Evolutionary conservation across 345 rosid species (phyloP).

Genomic region (Eucalyptus victrix): DNA sequence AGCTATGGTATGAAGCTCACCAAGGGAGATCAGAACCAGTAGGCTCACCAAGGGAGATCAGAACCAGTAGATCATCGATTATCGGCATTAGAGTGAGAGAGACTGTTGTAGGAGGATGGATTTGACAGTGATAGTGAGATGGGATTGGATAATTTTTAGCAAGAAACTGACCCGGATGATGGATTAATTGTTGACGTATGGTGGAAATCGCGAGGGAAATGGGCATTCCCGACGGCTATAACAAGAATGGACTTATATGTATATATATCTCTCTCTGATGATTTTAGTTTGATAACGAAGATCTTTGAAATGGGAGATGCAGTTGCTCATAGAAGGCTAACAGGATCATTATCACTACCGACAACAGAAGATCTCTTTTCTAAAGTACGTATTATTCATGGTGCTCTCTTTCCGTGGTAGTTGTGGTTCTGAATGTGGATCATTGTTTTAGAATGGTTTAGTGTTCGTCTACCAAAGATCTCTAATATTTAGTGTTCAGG

Average conservation of each 20-base stretch:
- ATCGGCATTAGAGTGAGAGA: not conserved
- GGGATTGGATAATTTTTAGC: not conserved
- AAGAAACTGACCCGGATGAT: not conserved
- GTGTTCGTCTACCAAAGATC: not conserved
- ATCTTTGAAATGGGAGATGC: not conserved
- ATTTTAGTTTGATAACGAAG: not conserved
- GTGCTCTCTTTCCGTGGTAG: not conserved
- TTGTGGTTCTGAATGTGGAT: not conserved
- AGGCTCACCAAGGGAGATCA: too few species aligned
- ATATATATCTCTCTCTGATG: not conserved
- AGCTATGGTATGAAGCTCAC: slow-evolving; percentile 66
- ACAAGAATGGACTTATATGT: not conserved
- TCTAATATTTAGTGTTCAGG: not conserved
- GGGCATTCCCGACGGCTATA: not conserved
- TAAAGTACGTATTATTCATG: not conserved
- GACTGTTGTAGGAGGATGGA: not conserved
- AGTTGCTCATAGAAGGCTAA: not conserved
- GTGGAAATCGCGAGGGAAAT: not conserved
- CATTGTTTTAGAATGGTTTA: not conserved
- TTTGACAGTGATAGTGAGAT: not conserved
- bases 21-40: too few species aligned
- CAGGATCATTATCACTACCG: not conserved
- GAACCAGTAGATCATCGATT: not conserved
- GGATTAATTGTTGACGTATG: not conserved
- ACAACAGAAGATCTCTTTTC: not conserved